These are phyloP conservation scores for Rhizomucor miehei DNA, from an alignment of 371 early-diverging fungal species.

Conservation along the genomic window DNA sequence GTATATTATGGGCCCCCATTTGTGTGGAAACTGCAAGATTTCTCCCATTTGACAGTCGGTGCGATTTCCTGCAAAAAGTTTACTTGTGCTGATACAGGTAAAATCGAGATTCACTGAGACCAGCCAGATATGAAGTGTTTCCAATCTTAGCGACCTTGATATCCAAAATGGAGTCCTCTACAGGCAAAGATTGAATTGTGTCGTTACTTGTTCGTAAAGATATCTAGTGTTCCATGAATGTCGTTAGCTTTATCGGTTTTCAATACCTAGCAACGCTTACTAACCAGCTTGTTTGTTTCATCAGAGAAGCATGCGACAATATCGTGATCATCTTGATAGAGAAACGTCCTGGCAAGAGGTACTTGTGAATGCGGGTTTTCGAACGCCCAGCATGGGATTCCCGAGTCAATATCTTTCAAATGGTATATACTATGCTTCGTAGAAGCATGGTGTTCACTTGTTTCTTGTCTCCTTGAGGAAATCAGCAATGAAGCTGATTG, in stretches of 20 bases:
- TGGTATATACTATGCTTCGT: conserved; percentile 1
- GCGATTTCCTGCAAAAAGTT: too few relatives aligned
- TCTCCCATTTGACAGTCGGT: too few relatives aligned
- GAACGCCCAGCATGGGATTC: conserved; percentile 1
- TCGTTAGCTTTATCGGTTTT: too few relatives aligned
- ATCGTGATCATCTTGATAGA: background rate
- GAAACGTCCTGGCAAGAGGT: conserved; percentile 12
- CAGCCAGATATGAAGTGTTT: background rate
- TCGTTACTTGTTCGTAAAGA: background rate
- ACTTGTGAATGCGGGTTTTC: conserved; percentile 9
- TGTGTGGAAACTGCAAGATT: too few relatives aligned
- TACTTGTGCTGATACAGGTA: conserved; percentile 9
- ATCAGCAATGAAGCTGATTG: conserved; percentile 1
- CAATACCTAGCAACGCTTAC: too few relatives aligned
- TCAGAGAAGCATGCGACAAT: conserved; percentile 7
- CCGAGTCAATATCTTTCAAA: background rate
- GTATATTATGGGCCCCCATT: too few relatives aligned
- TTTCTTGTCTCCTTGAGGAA: conserved; percentile 1
- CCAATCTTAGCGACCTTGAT: conserved; percentile 4
- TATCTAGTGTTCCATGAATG: background rate
- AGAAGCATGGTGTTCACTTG: background rate
- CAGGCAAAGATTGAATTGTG: background rate
- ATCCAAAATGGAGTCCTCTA: conserved; percentile 3
- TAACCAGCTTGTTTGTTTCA: background rate
- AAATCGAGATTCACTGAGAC: conserved; percentile 10